phyloP scores from a whole-genome alignment of 2,329 filamentous ascomycete genomes.

The Apiospora hydei region DNA sequence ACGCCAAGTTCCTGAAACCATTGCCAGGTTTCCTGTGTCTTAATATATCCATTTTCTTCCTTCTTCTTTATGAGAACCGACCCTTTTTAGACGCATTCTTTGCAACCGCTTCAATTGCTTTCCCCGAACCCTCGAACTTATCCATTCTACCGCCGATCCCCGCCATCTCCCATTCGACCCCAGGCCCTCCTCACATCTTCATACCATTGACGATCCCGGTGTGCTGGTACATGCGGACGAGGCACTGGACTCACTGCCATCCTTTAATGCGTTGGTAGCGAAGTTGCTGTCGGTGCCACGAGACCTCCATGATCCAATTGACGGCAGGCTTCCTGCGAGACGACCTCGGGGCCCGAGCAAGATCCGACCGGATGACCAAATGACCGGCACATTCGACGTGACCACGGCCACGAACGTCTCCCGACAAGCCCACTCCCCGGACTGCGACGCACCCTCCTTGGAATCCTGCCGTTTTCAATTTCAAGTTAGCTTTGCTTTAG shows the following conservation, averaged over 20 bases:
- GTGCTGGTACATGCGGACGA: not conserved
- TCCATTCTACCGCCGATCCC: not conserved
- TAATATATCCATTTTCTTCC: not conserved
- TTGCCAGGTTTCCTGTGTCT: not conserved
- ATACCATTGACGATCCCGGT: too few relatives aligned
- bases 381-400: conserved; percentile 27
- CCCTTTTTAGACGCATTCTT: not conserved
- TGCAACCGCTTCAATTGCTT: not conserved
- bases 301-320: not conserved
- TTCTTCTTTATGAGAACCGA: not conserved
- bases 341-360: conserved; percentile 22
- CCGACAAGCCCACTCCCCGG: conserved; percentile 26
- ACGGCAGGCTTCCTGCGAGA: conserved; percentile 33
- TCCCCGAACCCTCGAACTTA: not conserved
- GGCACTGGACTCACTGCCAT: not conserved
- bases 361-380: conserved; percentile 19
- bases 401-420: conserved; percentile 28
- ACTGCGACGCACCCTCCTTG: conserved; percentile 21
- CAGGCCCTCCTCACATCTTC: not conserved
- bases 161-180: not conserved
- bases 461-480: conserved; percentile 20
- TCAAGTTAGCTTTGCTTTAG: conserved; percentile 1
- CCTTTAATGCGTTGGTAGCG: too few relatives aligned
- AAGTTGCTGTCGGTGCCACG: not conserved
- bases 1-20: not conserved